Percentiles rank a stretch among this genome's conserved stretches.
Evolutionary conservation across 1,284 basidiomycete genomes (phyloP).

Genomic region (Pseudozyma tsukubaensis): DNA sequence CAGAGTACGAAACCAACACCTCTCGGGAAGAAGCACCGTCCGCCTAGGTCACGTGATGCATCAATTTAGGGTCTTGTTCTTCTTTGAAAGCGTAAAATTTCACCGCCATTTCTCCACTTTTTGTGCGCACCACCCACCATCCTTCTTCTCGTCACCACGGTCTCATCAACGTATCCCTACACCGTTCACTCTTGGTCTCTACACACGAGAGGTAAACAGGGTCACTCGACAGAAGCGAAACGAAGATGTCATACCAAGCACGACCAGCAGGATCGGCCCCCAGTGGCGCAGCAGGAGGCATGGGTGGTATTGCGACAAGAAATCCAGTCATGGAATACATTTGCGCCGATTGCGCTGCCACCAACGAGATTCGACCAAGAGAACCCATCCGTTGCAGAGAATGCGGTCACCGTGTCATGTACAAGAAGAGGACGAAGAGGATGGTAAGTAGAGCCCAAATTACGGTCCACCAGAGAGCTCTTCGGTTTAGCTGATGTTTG

Average conservation of each 20-base stretch:
- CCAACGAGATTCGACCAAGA: conserved; percentile 90
- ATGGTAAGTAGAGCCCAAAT: conserved; percentile 75
- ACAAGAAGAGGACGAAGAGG: conserved; percentile 94
- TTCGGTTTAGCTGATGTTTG: background rate
- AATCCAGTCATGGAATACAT: conserved; percentile 76
- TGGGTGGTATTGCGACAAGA: conserved; percentile 41
- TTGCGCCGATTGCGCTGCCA: conserved; percentile 93
- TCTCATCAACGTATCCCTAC: background rate
- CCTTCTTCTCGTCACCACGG: conserved; percentile 5
- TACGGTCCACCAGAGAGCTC: background rate
- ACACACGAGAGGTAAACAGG: background rate
- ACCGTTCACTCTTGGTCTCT: background rate
- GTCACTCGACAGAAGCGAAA: conserved; percentile 1
- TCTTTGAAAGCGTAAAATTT: conserved; percentile 18
- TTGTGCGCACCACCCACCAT: background rate
- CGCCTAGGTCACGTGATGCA: conserved; percentile 19
- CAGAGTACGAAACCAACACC: conserved; percentile 4
- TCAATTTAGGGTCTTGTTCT: conserved; percentile 11
- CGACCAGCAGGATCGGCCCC: conserved; percentile 46
- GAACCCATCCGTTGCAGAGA: conserved; percentile 96
- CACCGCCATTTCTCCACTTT: conserved; percentile 36
- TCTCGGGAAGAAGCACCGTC: background rate
- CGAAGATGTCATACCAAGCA: conserved; percentile 44
- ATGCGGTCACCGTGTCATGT: conserved; percentile 98
- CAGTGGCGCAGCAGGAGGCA: conserved; percentile 28